A percentile compares a stretch with the other conserved stretches of the same genome.
phyloP scores from a whole-genome alignment of 352 stramenopile genomes.

The Globisporangium paddicum region DNA sequence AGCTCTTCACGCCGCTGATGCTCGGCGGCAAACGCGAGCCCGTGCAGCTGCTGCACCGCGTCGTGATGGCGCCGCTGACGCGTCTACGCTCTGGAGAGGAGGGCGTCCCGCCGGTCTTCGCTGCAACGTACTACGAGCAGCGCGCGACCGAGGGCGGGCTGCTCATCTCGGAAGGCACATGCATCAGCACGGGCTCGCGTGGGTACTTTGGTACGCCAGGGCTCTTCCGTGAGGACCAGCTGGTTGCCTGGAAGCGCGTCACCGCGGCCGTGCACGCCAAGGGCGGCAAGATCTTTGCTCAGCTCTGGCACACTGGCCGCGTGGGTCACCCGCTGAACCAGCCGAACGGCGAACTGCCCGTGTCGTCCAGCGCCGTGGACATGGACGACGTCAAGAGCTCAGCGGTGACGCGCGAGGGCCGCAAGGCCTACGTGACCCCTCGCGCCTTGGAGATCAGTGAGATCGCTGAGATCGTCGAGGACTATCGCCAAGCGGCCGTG shows the following conservation, averaged over 20 bases:
- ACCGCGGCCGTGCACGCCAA: slow-evolving; percentile 71
- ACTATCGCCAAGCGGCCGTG: slow-evolving; percentile 49
- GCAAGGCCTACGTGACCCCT: slow-evolving; percentile 34
- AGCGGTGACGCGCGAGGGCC: slow-evolving; percentile 19
- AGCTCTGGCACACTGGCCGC: slow-evolving; percentile 86
- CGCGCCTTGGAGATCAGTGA: slow-evolving; percentile 53
- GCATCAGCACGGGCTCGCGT: slow-evolving; percentile 33
- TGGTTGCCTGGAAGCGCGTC: slow-evolving; percentile 50
- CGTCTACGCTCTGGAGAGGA: slow-evolving; percentile 26
- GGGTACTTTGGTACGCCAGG: slow-evolving; percentile 46
- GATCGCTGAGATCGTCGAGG: slow-evolving; percentile 46
- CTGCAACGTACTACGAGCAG: slow-evolving; percentile 60
- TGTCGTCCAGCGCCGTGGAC: slow-evolving; percentile 32
- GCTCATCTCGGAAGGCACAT: slow-evolving; percentile 56
- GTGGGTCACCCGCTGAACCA: slow-evolving; percentile 58
- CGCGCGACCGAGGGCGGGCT: slow-evolving; percentile 49
- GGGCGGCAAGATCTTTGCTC: slow-evolving; percentile 66
- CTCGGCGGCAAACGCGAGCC: slow-evolving; percentile 34
- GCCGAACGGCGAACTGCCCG: slow-evolving; percentile 36
- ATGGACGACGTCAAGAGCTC: slow-evolving; percentile 15
- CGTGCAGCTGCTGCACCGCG: slow-evolving; percentile 40
- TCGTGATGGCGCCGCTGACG: slow-evolving; percentile 69
- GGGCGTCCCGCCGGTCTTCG: slow-evolving; percentile 31
- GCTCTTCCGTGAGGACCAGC: slow-evolving; percentile 41
- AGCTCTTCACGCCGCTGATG: slow-evolving; percentile 42